Percentiles rank a stretch among this genome's conserved stretches.
These are phyloP conservation scores for Debaryomyces coudertii DNA, from an alignment of 1,139 yeast genomes.

Conservation along the genomic window DNA sequence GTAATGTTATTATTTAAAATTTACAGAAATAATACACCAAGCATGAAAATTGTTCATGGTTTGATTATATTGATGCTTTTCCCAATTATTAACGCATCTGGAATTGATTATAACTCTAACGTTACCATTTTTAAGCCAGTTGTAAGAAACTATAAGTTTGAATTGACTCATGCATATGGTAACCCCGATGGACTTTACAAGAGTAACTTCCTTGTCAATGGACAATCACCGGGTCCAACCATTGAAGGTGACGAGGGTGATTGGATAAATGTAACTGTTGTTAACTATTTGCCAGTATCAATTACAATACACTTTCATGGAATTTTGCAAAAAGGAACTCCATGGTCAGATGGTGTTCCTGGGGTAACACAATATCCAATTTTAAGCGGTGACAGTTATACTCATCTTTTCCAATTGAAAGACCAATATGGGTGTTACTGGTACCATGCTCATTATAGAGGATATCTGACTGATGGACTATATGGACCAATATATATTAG, in stretches of 20 bases:
- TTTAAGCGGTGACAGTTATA: conserved; percentile 34
- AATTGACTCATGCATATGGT: conserved; percentile 18
- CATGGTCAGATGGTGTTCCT: conserved; percentile 48
- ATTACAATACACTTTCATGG: conserved; percentile 55
- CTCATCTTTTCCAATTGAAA: conserved; percentile 41
- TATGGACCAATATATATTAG: conserved; percentile 40
- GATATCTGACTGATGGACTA: conserved; percentile 53
- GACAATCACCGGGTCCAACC: conserved; percentile 39
- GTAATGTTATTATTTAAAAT: not conserved
- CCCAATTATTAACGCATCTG: not conserved
- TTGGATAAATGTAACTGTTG: conserved; percentile 31
- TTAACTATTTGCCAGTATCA: conserved; percentile 32
- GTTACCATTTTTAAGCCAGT: conserved; percentile 6
- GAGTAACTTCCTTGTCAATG: conserved; percentile 27
- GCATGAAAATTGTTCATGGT: not conserved
- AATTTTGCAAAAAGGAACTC: conserved; percentile 40
- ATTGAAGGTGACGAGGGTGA: conserved; percentile 41
- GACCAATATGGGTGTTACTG: conserved; percentile 51
- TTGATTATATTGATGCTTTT: not conserved
- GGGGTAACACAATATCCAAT: conserved; percentile 47
- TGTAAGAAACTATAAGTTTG: conserved; percentile 14
- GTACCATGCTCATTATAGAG: conserved; percentile 55
- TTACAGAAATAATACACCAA: not conserved
- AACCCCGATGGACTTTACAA: conserved; percentile 24
- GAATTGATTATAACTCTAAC: not conserved